Percentiles rank a stretch among this genome's conserved stretches.
These are phyloP conservation scores for Fusarium setosum DNA, from an alignment of 2,329 filamentous ascomycete genomes.

Conservation along the genomic window DNA sequence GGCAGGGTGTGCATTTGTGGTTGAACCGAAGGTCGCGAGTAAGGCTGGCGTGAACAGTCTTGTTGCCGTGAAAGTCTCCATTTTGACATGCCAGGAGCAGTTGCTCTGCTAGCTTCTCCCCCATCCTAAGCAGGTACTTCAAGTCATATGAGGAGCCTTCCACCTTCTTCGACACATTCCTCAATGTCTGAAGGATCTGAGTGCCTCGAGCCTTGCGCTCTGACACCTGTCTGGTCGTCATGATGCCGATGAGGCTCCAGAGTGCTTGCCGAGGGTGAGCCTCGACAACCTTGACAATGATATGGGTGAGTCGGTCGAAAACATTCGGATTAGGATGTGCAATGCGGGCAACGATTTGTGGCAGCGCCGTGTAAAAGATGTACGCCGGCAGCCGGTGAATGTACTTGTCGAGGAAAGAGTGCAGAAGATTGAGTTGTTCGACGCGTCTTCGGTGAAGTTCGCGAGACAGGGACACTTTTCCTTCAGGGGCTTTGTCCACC, in stretches of 20 bases:
- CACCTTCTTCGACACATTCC: constrained; percentile 60
- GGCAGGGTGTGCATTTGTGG: constrained; percentile 83
- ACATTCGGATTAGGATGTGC: constrained; percentile 85
- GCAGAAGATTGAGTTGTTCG: constrained; percentile 75
- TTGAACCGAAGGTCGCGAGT: constrained; percentile 84
- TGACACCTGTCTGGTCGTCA: constrained; percentile 78
- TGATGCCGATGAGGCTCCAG: constrained; percentile 90
- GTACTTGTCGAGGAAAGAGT: constrained; percentile 84
- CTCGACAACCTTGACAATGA: constrained; percentile 87
- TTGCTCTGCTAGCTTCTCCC: constrained; percentile 86
- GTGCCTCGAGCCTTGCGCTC: constrained; percentile 71
- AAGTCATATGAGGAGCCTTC: constrained; percentile 70
- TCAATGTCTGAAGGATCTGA: constrained; percentile 63
- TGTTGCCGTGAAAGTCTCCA: constrained; percentile 76
- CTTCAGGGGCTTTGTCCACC: constrained; percentile 70
- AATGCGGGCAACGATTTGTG: constrained; percentile 96
- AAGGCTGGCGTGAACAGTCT: constrained; percentile 77
- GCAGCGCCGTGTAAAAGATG: constrained; percentile 84
- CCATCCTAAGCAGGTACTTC: constrained; percentile 77
- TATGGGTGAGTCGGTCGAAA: constrained; percentile 79
- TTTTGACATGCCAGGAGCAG: constrained; percentile 84
- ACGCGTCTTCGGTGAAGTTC: constrained; percentile 68
- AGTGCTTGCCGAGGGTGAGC: constrained; percentile 91
- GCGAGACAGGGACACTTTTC: constrained; percentile 63
- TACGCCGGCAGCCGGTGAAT: constrained; percentile 77